Conservation (phyloP, 176 grass and related monocot genomes). For the Pharus latifolius region DNA sequence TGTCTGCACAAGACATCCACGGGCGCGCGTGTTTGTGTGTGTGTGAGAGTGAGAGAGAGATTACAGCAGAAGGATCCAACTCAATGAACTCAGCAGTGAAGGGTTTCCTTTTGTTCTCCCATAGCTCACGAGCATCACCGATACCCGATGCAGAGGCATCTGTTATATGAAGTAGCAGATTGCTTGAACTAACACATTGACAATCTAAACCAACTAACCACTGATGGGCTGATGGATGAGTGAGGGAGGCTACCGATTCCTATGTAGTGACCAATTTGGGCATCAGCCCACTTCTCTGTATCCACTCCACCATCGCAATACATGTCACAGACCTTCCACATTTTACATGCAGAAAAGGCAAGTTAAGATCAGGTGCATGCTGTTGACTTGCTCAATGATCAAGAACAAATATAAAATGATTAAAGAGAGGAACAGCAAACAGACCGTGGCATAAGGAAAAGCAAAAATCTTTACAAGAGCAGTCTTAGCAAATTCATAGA, state of each 20-base stretch:
- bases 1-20: too few species aligned
- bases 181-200: neutral
- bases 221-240: neutral
- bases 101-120: conserved; percentile 62
- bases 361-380: neutral
- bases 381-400: neutral
- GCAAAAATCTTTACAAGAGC: conserved; percentile 80
- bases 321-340: conserved; percentile 64
- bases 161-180: neutral
- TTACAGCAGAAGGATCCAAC: conserved; percentile 66
- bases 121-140: conserved; percentile 46
- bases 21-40: neutral
- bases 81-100: conserved; percentile 53
- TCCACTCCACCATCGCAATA: conserved; percentile 51
- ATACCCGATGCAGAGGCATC: conserved; percentile 34
- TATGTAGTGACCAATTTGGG: conserved; percentile 73
- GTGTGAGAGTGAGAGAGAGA: neutral
- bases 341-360: conserved; percentile 2
- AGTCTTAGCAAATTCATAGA: conserved; percentile 60
- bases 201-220: conserved; percentile 5
- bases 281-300: conserved; percentile 65
- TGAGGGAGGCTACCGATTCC: conserved; percentile 43
- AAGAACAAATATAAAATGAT: neutral
- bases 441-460: conserved; percentile 85
- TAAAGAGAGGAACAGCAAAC: neutral